A percentile compares a stretch with the other conserved stretches of the same genome.
Conservation (phyloP, 2,329 filamentous ascomycete species). For the Proliferodiscus dingleyae region DNA sequence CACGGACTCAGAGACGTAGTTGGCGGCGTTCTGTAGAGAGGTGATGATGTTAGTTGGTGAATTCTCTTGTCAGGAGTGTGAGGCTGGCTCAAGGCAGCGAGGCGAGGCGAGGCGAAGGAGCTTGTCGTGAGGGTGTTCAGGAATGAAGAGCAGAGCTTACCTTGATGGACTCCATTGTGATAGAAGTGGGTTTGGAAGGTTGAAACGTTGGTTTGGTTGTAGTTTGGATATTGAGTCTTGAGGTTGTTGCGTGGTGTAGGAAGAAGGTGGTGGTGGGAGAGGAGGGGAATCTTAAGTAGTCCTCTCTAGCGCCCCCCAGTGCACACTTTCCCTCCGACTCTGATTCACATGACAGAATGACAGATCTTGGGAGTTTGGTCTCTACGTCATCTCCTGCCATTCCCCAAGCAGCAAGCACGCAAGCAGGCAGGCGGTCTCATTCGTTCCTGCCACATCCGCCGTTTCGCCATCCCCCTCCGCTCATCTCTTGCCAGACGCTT, state of each 20-base stretch:
- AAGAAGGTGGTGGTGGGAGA: conserved; percentile 3
- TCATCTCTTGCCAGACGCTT: too few relatives aligned
- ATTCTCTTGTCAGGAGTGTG: background rate
- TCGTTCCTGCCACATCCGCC: too few relatives aligned
- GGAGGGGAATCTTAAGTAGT: conserved; percentile 13
- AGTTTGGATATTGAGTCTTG: conserved; percentile 14
- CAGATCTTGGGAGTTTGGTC: background rate
- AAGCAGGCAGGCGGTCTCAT: too few relatives aligned
- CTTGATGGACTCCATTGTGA: conserved; percentile 35
- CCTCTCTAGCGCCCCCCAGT: background rate
- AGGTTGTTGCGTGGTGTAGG: conserved; percentile 11
- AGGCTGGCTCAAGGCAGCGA: conserved; percentile 5
- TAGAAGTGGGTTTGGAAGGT: conserved; percentile 13
- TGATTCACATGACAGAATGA: background rate
- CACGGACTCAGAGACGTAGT: conserved; percentile 52
- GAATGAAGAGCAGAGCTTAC: too few relatives aligned
- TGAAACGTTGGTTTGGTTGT: conserved; percentile 16
- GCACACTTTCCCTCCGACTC: too few relatives aligned
- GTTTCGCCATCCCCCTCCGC: too few relatives aligned
- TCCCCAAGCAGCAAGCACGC: too few relatives aligned
- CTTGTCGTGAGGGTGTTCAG: too few relatives aligned
- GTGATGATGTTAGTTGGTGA: conserved; percentile 3
- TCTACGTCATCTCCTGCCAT: background rate
- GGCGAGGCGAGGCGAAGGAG: background rate
- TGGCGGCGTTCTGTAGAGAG: conserved; percentile 41